phyloP scores from a whole-genome alignment of 495 filamentous ascomycete species.

The Astrothelium subdiscretum region DNA sequence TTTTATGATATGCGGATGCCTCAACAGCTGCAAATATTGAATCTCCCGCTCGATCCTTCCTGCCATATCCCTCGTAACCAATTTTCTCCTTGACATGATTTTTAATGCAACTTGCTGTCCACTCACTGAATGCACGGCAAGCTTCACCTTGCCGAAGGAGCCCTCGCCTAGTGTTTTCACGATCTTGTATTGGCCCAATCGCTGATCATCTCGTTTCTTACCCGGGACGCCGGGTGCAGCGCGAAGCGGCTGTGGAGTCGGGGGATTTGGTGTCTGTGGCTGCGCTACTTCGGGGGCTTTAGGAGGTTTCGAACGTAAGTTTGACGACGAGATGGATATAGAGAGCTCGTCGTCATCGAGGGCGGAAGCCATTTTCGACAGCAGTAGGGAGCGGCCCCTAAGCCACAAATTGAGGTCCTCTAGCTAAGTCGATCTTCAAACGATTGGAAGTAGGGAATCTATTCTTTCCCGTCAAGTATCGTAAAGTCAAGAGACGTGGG shows the following conservation, averaged over 20 bases:
- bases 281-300: slow-evolving; percentile 10
- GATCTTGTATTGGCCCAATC: slow-evolving; percentile 82
- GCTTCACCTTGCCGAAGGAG: slow-evolving; percentile 96
- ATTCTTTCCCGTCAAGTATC: not conserved
- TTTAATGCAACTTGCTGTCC: slow-evolving; percentile 92
- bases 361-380: slow-evolving; percentile 40
- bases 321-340: slow-evolving; percentile 61
- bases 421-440: not conserved
- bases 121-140: slow-evolving; percentile 80
- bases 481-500: not conserved
- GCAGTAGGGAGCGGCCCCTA: not conserved
- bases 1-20: slow-evolving; percentile 98
- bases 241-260: slow-evolving; percentile 11
- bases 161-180: slow-evolving; percentile 89
- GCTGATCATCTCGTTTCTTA: slow-evolving; percentile 47
- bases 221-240: slow-evolving; percentile 12
- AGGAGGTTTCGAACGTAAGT: slow-evolving; percentile 32
- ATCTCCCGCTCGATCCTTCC: slow-evolving; percentile 95
- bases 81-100: slow-evolving; percentile 89
- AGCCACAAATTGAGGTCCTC: not conserved
- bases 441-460: not conserved
- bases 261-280: slow-evolving; percentile 5
- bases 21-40: slow-evolving; percentile 86
- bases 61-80: slow-evolving; percentile 93
- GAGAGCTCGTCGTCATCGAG: slow-evolving; percentile 87